phyloP scores from a whole-genome alignment of 768 basidiomycete genomes.

The Podaxis rugospora region DNA sequence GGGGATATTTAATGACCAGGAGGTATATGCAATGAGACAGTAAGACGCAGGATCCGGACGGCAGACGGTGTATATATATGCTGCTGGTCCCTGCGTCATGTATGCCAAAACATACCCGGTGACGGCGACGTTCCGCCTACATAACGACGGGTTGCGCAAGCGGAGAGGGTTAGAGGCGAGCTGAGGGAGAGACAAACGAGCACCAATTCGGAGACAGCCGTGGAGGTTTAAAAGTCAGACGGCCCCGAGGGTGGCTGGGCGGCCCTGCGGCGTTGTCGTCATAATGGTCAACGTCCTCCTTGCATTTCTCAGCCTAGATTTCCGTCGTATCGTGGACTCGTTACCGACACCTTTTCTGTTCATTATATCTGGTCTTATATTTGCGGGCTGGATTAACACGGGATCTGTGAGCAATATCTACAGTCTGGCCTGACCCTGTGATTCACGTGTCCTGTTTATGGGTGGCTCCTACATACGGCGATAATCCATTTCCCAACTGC shows the following conservation, averaged over 20 bases:
- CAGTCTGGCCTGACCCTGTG: background rate
- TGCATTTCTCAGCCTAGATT: background rate
- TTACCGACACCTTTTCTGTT: background rate
- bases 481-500: constrained; percentile 1
- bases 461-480: background rate
- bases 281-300: background rate
- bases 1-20: background rate
- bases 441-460: constrained; percentile 9
- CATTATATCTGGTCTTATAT: background rate
- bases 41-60: background rate
- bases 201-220: constrained; percentile 2
- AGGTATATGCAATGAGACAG: background rate
- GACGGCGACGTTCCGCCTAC: background rate
- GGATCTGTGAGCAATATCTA: constrained; percentile 1
- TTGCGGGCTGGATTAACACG: background rate
- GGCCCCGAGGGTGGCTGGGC: background rate
- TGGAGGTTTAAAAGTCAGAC: constrained; percentile 6
- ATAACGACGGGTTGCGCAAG: no score
- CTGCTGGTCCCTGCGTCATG: background rate
- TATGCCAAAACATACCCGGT: background rate
- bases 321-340: background rate
- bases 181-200: background rate
- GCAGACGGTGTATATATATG: background rate
- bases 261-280: background rate
- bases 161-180: background rate